phyloP scores from a whole-genome alignment of 176 grass and related monocot genomes.

The Melocanna baccifera region DNA sequence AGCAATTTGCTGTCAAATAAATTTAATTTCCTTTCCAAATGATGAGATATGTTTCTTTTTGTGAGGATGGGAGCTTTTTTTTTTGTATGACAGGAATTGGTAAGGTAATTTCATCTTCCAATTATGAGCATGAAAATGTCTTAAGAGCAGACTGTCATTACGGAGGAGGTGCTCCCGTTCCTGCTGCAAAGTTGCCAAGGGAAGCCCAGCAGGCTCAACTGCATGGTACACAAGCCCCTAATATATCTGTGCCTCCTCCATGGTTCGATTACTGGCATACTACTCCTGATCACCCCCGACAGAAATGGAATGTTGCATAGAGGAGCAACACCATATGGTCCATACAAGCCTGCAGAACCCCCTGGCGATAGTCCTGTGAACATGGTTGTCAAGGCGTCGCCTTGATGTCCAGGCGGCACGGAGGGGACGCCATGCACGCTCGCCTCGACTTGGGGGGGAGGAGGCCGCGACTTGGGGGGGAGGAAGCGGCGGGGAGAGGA shows the following conservation, averaged over 20 bases:
- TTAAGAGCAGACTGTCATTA: constrained; percentile 18
- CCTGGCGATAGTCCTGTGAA: constrained; percentile 42
- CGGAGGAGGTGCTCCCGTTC: constrained; percentile 3
- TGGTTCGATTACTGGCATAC: constrained; percentile 49
- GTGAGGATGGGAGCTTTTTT: background rate
- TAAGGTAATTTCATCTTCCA: background rate
- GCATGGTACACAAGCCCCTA: constrained; percentile 16
- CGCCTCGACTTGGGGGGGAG: too few relatives aligned
- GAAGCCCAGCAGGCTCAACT: constrained; percentile 29
- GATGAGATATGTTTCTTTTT: background rate
- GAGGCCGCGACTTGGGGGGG: too few relatives aligned
- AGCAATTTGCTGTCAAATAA: background rate
- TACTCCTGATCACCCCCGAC: constrained; percentile 56
- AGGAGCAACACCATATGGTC: constrained; percentile 33
- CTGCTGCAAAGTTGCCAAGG: constrained; percentile 32
- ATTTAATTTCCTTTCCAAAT: background rate
- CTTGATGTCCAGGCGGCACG: too few relatives aligned
- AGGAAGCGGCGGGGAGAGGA: too few relatives aligned
- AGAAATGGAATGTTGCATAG: constrained; percentile 39
- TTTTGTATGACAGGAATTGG: constrained; percentile 33
- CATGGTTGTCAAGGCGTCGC: too few relatives aligned
- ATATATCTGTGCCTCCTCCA: constrained; percentile 30
- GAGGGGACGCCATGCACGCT: too few relatives aligned
- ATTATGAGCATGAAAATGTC: constrained; percentile 28
- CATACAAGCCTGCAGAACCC: constrained; percentile 32